Evolutionary conservation across 768 basidiomycete species (phyloP), one percentile per base, ranked within the genome.

Genomic region (Harrya chromipes): DNA sequence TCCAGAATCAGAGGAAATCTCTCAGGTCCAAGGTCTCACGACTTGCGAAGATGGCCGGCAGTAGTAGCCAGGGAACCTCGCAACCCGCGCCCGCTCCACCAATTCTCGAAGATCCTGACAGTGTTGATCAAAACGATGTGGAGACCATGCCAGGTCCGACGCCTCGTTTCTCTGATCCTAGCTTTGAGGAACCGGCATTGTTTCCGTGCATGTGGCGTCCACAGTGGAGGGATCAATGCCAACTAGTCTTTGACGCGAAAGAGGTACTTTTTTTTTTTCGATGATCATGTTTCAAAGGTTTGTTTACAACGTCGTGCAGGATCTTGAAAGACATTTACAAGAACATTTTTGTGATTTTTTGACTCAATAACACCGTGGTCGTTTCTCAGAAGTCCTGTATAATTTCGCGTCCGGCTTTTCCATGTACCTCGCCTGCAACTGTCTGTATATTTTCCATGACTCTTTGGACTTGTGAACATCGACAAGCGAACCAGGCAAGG

Each of bases 201-300:
- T 61, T 55, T 44, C 61, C 67, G 13, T 67, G 66, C 40, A 45
- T 61, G 59, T 67, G 66, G 66, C 63, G 65, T 29, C 60, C 63
- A 14, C 43, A 59, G 3, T 52, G 52, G 48, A 54, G 57, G 41
- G 61, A 65, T 6, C 67, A 56, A 43, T 67, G 66, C 36, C 59
- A 52, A 20, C 57, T 55, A 12, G n/a, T 50, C 2, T 67, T 69
- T 36, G 66, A 67, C 49, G 40, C 58, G 49, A 67, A 58, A 34
- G 66, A 67, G 65, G 66, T 65, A 27, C n/a, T n/a, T n/a, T n/a
- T 55, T 36, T 21, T 39, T 13, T 2, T 23, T 24, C 9, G 1
- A 26, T 13, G 43, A 29, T 11, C n/a, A 26, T 20, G 12, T 6
- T 16, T 3, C 16, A 10, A 17, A 7, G n/a, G 2, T 13, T 21